phyloP scores from a whole-genome alignment of 768 basidiomycete genomes.

The Galerina marginata region DNA sequence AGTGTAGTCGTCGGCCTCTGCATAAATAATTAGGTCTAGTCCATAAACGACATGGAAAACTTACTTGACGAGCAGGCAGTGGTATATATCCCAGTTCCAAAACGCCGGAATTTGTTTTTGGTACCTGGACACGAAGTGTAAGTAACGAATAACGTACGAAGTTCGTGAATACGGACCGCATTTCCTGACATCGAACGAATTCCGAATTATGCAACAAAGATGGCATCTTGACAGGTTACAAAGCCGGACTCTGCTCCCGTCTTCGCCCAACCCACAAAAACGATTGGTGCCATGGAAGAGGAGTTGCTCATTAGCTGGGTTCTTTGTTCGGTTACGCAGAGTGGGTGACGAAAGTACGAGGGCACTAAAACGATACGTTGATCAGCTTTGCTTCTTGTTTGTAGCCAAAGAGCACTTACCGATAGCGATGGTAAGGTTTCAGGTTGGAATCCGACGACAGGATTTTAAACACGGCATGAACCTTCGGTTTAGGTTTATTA shows the following conservation, averaged over 20 bases:
- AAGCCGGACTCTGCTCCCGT: constrained; percentile 46
- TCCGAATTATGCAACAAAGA: constrained; percentile 61
- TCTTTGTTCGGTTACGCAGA: constrained; percentile 22
- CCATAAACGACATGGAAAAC: constrained; percentile 16
- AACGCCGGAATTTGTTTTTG: constrained; percentile 66
- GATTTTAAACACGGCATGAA: constrained; percentile 58
- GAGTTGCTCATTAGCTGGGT: constrained; percentile 57
- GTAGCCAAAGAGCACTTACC: constrained; percentile 35
- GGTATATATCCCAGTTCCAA: constrained; percentile 74
- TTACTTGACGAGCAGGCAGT: constrained; percentile 70
- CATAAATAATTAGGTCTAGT: constrained; percentile 7
- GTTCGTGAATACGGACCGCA: constrained; percentile 48
- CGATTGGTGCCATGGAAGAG: constrained; percentile 75
- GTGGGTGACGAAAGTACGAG: constrained; percentile 32
- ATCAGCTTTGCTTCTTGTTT: background rate
- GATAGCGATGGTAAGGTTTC: constrained; percentile 50
- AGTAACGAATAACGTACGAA: background rate
- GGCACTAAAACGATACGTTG: constrained; percentile 27
- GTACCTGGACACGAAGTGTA: constrained; percentile 40
- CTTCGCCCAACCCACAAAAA: constrained; percentile 62
- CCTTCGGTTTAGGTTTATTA: constrained; percentile 52
- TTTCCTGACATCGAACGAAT: constrained; percentile 62
- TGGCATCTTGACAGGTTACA: constrained; percentile 57
- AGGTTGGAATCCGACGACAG: constrained; percentile 49
- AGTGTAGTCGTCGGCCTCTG: constrained; percentile 73